Evolutionary conservation across 148 eudicot species (phyloP).

Genomic region (Nyssa sinensis): DNA sequence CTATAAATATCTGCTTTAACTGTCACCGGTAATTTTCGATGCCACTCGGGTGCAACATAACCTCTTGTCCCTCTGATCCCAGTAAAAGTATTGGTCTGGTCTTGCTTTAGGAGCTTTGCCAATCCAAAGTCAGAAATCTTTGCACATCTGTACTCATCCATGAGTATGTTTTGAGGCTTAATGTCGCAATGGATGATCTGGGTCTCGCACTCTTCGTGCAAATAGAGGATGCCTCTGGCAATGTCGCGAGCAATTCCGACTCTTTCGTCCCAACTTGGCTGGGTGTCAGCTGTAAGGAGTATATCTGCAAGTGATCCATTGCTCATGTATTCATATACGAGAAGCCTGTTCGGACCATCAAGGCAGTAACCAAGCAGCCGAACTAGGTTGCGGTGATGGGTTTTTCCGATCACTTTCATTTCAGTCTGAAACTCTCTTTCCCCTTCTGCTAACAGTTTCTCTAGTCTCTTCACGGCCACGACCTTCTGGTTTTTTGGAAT

Average conservation of each 20-base stretch:
- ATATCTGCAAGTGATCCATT: constrained; percentile 32
- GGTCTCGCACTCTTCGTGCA: constrained; percentile 29
- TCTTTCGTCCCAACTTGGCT: constrained; percentile 21
- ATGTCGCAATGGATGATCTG: constrained; percentile 32
- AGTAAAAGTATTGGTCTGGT: constrained; percentile 21
- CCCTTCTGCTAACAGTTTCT: constrained; percentile 20
- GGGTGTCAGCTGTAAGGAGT: constrained; percentile 5
- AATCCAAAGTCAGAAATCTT: constrained; percentile 27
- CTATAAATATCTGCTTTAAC: constrained; percentile 30
- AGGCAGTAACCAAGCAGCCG: constrained; percentile 24
- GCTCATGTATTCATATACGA: constrained; percentile 35
- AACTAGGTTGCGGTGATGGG: constrained; percentile 31
- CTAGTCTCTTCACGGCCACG: constrained; percentile 32
- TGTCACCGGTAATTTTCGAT: constrained; percentile 14
- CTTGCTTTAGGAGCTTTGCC: constrained; percentile 21
- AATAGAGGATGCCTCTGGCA: constrained; percentile 21
- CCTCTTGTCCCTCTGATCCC: constrained; percentile 29
- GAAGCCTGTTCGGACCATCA: constrained; percentile 21
- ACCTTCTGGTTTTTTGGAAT: neutral
- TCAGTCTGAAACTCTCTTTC: constrained; percentile 32
- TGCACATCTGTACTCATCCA: constrained; percentile 12
- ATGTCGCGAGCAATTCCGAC: constrained; percentile 18
- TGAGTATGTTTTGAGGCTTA: constrained; percentile 29
- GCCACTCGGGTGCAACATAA: constrained; percentile 33
- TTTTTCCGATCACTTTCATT: constrained; percentile 23